Percentiles rank a stretch among this genome's conserved stretches.
Evolutionary conservation across 1,284 basidiomycete genomes (phyloP).

Genomic region (Ganoderma boninense): DNA sequence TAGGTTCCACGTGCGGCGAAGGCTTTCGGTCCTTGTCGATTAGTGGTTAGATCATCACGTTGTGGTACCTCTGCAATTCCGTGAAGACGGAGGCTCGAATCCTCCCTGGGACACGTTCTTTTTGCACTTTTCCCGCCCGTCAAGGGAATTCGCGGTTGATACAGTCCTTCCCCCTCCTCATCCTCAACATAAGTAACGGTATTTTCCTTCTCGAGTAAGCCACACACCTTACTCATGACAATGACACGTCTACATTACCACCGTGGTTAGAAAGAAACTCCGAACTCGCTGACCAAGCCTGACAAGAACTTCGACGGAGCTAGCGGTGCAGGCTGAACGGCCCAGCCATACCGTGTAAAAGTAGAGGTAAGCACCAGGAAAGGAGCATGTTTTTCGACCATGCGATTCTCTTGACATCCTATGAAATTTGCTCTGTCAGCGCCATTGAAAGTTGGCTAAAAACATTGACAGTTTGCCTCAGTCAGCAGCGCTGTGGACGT

Average conservation of each 20-base stretch:
- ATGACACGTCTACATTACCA: not conserved
- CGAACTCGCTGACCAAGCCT: conserved; percentile 3
- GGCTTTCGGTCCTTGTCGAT: conserved; percentile 25
- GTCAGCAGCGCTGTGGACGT: conserved; percentile 2
- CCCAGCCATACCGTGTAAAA: not conserved
- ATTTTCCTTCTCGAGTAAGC: not conserved
- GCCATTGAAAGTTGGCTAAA: conserved; percentile 3
- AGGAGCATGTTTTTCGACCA: not conserved
- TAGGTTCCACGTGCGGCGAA: no score
- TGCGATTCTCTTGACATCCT: not conserved
- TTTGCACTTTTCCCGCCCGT: not conserved
- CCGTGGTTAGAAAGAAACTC: not conserved
- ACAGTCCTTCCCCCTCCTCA: not conserved
- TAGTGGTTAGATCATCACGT: conserved; percentile 30
- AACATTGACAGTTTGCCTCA: conserved; percentile 3
- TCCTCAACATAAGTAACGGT: not conserved
- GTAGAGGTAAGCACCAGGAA: not conserved
- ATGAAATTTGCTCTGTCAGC: not conserved
- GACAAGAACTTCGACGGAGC: not conserved
- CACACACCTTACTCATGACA: not conserved
- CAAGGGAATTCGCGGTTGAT: not conserved
- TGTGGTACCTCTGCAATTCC: conserved; percentile 12
- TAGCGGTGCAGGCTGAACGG: not conserved
- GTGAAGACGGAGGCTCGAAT: conserved; percentile 29
- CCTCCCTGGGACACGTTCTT: conserved; percentile 24